Evolutionary conservation across 306 rosid species (phyloP).

Genomic region (Crataegus laevigata): DNA sequence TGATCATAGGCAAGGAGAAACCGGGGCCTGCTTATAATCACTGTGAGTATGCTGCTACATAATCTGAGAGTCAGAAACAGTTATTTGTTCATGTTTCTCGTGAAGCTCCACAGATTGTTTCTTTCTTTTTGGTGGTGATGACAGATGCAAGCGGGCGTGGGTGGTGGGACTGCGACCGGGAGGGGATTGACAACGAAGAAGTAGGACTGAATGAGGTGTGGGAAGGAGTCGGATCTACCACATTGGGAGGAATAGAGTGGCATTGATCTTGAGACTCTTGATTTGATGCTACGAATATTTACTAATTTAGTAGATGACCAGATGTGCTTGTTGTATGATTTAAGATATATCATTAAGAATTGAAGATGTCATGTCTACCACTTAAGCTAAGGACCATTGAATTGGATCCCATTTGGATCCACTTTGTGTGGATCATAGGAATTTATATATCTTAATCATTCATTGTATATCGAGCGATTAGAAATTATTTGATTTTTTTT

Average conservation of each 20-base stretch:
- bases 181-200: slow-evolving; percentile 78
- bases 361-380: too few species aligned
- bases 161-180: slow-evolving; percentile 89
- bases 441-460: too few species aligned
- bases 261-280: slow-evolving; percentile 34
- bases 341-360: too few species aligned
- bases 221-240: slow-evolving; percentile 95
- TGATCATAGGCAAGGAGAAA: slow-evolving; percentile 25
- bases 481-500: too few species aligned
- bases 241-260: slow-evolving; percentile 81
- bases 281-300: too few species aligned
- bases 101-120: not conserved
- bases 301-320: too few species aligned
- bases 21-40: slow-evolving; percentile 53
- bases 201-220: slow-evolving; percentile 73
- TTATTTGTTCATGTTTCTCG: not conserved
- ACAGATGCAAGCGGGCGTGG: slow-evolving; percentile 87
- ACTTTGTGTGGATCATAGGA: too few species aligned
- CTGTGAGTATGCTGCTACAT: slow-evolving; percentile 42
- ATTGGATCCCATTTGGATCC: too few species aligned
- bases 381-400: too few species aligned
- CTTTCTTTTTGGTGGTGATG: not conserved
- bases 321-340: too few species aligned
- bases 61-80: not conserved
- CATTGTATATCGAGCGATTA: too few species aligned